Base-by-base conservation (phyloP, 164 flowering plant species). In the Chloranthus sessilifolius region DNA sequence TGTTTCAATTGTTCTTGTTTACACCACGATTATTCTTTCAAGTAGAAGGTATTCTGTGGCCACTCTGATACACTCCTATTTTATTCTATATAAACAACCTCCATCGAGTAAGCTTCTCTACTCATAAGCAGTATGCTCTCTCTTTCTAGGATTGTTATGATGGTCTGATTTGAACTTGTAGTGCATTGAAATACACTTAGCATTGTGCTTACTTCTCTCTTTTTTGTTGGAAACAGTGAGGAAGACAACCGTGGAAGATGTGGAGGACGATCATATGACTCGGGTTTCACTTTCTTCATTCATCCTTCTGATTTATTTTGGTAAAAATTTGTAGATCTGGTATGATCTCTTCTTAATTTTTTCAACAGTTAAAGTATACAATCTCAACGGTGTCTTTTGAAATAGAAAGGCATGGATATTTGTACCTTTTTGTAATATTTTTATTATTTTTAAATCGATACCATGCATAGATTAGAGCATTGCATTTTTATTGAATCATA, bases 211-310 rank as follows among this genome's bases (percentile, higher is more conserved):
- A n/a, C n/a, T n/a, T n/a, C 5, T 52, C 5, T 26, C 35, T 7
- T 44, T 52, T 40, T 41, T 39, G 40, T 37, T 65, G 43, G 38
- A 61, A 22, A 56, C 78, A 88, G 97, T 70, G 96, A 88, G 9
- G 89, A 85, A 38, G 89, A 91, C 58, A 77, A 77, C 61, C 88
- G 95, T 50, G 90, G 89, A 51, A 84, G 97, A 63, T 91, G 99
- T 23, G 70, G 84, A 46, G 65, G 89, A 52, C 80, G 95, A 65
- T 78, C 91, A 15, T 84, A 65, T 72, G 75, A 71, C 74, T 50
- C 89, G 8, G 87, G 91, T 43, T 69, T 88, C 64, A 52, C 60
- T 7, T 70, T 84, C 53, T 78, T 65, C 68, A 40, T 84, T 24
- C 74, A 60, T 51, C 89, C 95, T 19, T 35, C 82, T 14, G 95